Evolutionary conservation across 2,329 filamentous ascomycete species (phyloP), one percentile per base, ranked within the genome.

Genomic region (Elsinoe batatas): DNA sequence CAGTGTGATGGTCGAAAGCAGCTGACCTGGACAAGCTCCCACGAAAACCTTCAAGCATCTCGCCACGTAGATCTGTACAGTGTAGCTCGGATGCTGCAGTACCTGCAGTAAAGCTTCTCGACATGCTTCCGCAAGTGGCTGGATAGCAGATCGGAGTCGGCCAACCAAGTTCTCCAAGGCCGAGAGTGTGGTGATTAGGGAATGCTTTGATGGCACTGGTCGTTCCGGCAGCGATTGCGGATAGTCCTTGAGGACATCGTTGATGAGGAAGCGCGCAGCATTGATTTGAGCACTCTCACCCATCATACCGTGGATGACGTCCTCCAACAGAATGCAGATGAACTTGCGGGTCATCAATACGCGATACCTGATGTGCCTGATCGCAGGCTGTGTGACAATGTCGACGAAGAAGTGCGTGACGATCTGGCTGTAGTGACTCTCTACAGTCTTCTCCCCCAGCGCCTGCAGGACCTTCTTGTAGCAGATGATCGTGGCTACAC

Each of bases 61-160:
- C 3, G 93, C 88, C 1, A 89, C 85, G 64, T 93, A 87, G 2
- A 97, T 83, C 66, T 98, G 93, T 1, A 98, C 93, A 3, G 90
- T 93, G 69, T 97, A 97, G 70, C 89, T 96, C 0, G 91, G 89
- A 69, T 98, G 93, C 63, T 95, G 88, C 22, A 97, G 75, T 5
- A 95, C 88, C 68, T 96, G 90, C 37, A 97, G 75, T 32, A 98
- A 74, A 3, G 87, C 87, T 68, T 98, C 93, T 50, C 91, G 82
- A 67, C 89, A 95, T 12, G 79, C 68, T 60, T 98, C 94, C 6
- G 89, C 87, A 62, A 96, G 83, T 54, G 76, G 76, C 59, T 84
- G 87, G 33, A 88, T 80, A 2, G 91, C 91, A 17, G 91, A 91
- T 3, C 91, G 91, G 3, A 98, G 77, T 0, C 82, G 85, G 38